Evolutionary conservation across 805 yeast species (phyloP).

Genomic region (Phaffomyces antillensis): DNA sequence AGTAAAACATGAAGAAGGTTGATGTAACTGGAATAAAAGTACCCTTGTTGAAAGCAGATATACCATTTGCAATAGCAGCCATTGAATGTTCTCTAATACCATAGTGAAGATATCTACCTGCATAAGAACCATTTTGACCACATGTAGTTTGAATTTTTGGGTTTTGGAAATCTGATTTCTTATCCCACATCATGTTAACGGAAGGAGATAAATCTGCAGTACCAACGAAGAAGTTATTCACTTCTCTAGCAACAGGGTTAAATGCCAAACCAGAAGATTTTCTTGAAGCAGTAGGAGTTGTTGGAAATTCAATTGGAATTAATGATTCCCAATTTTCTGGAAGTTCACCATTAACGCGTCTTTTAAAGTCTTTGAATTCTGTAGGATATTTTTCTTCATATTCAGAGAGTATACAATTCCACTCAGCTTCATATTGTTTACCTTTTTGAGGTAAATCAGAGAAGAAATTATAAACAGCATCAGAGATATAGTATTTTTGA

Average conservation of each 20-base stretch:
- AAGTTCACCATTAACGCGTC: slow-evolving; percentile 72
- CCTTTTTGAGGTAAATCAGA: slow-evolving; percentile 49
- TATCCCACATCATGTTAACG: slow-evolving; percentile 77
- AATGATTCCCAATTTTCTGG: slow-evolving; percentile 75
- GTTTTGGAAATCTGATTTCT: slow-evolving; percentile 85
- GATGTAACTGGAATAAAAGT: slow-evolving; percentile 91
- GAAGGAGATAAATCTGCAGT: slow-evolving; percentile 98
- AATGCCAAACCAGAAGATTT: slow-evolving; percentile 83
- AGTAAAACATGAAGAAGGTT: slow-evolving; percentile 90
- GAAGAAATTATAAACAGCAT: slow-evolving; percentile 73
- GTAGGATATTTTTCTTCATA: slow-evolving; percentile 70
- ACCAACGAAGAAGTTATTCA: slow-evolving; percentile 95
- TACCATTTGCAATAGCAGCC: slow-evolving; percentile 98
- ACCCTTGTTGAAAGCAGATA: slow-evolving; percentile 73
- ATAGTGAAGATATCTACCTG: slow-evolving; percentile 91
- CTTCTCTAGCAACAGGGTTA: slow-evolving; percentile 45
- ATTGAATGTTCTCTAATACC: slow-evolving; percentile 99
- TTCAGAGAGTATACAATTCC: slow-evolving; percentile 58
- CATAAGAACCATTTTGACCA: slow-evolving; percentile 53
- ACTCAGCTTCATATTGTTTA: slow-evolving; percentile 60
- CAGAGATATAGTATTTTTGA: slow-evolving; percentile 69
- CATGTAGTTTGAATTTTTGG: slow-evolving; percentile 56
- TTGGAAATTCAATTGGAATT: slow-evolving; percentile 73
- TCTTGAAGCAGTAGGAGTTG: slow-evolving; percentile 90
- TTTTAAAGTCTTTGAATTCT: slow-evolving; percentile 66